Evolutionary conservation across 1,284 basidiomycete genomes (phyloP), one percentile per base, ranked within the genome.

Genomic region (Coniferiporia weirii): DNA sequence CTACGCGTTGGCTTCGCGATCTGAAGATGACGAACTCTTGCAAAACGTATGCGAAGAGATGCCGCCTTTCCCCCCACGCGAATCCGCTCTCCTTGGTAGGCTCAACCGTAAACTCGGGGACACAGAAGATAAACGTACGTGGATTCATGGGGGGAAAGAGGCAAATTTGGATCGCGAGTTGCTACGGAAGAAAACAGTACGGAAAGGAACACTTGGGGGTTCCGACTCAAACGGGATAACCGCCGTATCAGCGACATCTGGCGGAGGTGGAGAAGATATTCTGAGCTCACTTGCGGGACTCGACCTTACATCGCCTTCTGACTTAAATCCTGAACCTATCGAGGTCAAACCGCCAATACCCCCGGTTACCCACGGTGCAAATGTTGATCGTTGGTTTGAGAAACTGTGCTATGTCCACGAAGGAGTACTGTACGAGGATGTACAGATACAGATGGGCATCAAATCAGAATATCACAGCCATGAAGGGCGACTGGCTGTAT

Each of bases 21-120:
- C 86, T 32, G 93, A 95, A 47, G 89, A 94, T 46, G 95, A 98
- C 68, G 95, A 95, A 67, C 79, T 98, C 45, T 76, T 99, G 56
- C 92, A 95, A 70, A 91, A 91, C 59, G 86, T 99, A 12, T 98
- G 95, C 73, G 97, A 98, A 71, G 97, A 99, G 75, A 99, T 99
- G 88, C 97, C 97, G 5, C 93, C 96, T 0, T 99, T 98, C 80
- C 93, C 95, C 1, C 91, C 97, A 59, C 86, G 95, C 54, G 91
- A 94, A 65, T 98, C 93, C 61, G 88, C 95, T 6, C 79, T 99
- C 15, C 76, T 97, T 45, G 89, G 83, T 60, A 82, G 94, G 43
- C 74, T 98, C 45, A 92, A 96, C 68, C 87, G 85, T 67, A 95
- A 95, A 70, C 89, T 93, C 45, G 89, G 88, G 3, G 91, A 95